Evolutionary conservation across 2,329 filamentous ascomycete species (phyloP).

Genomic region (Fusarium torulosum): DNA sequence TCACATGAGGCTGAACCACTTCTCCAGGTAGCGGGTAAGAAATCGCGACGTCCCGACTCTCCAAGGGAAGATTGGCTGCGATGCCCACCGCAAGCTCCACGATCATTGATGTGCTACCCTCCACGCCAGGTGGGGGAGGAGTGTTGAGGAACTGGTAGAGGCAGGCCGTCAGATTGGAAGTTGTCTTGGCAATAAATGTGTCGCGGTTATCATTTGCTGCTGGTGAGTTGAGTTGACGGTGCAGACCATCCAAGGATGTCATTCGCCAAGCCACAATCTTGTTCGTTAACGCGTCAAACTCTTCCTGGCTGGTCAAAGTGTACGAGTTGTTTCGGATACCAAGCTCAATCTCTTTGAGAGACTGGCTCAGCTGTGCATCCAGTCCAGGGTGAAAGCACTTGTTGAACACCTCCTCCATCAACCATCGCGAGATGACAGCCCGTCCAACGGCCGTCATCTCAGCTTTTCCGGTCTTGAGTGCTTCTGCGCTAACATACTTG

Average conservation of each 20-base stretch:
- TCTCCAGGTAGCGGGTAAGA: constrained; percentile 86
- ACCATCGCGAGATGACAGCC: constrained; percentile 88
- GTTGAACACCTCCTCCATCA: constrained; percentile 91
- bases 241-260: constrained; percentile 91
- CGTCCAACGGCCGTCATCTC: constrained; percentile 98
- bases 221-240: constrained; percentile 74
- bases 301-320: constrained; percentile 81
- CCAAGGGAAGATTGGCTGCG: constrained; percentile 85
- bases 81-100: constrained; percentile 91
- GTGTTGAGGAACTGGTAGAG: constrained; percentile 81
- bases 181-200: constrained; percentile 77
- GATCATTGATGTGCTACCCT: constrained; percentile 91
- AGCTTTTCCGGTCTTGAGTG: constrained; percentile 87
- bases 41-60: constrained; percentile 90
- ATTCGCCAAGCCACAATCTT: constrained; percentile 95
- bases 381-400: constrained; percentile 92
- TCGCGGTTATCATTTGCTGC: constrained; percentile 75
- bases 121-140: constrained; percentile 83
- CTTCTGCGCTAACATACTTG: constrained; percentile 84
- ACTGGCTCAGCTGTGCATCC: constrained; percentile 78
- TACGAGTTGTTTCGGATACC: constrained; percentile 86
- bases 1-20: constrained; percentile 75
- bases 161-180: constrained; percentile 74
- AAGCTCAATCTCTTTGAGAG: constrained; percentile 87
- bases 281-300: constrained; percentile 86